Percentiles rank a stretch among this genome's conserved stretches.
These are phyloP conservation scores for Cardamine occulta DNA, from an alignment of 345 rosid species.

Conservation along the genomic window DNA sequence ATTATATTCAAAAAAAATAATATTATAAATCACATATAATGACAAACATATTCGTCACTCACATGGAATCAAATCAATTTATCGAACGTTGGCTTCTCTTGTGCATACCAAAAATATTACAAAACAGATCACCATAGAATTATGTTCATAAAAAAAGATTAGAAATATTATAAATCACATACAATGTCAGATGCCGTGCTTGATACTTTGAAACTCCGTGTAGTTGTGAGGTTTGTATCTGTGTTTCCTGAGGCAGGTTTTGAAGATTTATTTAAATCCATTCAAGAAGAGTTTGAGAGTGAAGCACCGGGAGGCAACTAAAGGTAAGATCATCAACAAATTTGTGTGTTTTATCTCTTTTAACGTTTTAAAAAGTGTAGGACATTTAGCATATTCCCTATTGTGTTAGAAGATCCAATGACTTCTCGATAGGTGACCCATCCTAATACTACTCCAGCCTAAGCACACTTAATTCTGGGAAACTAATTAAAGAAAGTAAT, in stretches of 20 bases:
- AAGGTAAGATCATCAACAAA: conserved; percentile 47
- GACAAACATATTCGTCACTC: too few species aligned
- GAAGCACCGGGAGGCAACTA: conserved; percentile 53
- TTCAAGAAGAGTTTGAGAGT: conserved; percentile 74
- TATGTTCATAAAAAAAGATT: too few species aligned
- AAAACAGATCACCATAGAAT: too few species aligned
- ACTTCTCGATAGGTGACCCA: too few species aligned
- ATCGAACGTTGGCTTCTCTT: too few species aligned
- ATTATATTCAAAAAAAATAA: too few species aligned
- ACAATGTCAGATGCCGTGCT: conserved; percentile 51
- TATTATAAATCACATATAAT: too few species aligned
- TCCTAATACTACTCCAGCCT: too few species aligned
- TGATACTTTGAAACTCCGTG: conserved; percentile 74
- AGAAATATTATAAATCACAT: too few species aligned
- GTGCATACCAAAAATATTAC: too few species aligned
- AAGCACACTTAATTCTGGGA: not conserved
- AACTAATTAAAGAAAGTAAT: not conserved
- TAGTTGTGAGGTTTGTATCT: conserved; percentile 78
- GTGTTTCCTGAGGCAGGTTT: conserved; percentile 69
- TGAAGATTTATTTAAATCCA: conserved; percentile 64
- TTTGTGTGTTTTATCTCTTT: conserved; percentile 7
- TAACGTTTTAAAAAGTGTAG: not conserved
- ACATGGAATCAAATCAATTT: too few species aligned
- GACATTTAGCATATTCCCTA: not conserved
- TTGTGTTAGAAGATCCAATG: not conserved